Conservation (phyloP, 2,329 filamentous ascomycete species). For the Venturiaceae sp. region DNA sequence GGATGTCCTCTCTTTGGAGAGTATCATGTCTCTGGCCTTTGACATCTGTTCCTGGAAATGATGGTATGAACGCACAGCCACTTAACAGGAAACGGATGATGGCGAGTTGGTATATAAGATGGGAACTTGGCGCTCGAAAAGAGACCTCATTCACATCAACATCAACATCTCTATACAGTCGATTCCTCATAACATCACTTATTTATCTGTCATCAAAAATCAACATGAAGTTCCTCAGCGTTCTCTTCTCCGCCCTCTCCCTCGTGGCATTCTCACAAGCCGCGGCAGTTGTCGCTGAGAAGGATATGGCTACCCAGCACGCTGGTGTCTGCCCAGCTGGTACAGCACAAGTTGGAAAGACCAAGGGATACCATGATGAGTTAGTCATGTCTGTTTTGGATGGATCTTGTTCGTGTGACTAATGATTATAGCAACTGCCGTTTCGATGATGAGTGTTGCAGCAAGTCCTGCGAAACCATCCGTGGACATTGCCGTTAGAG, state of each 20-base stretch:
- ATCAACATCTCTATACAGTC: no score
- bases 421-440: not conserved
- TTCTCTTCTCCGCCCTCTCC: not conserved
- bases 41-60: not conserved
- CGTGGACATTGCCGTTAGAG: not conserved
- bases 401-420: not conserved
- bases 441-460: not conserved
- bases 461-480: not conserved
- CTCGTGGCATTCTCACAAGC: not conserved
- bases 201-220: not conserved
- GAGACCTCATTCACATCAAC: no score
- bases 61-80: not conserved
- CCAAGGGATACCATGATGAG: not conserved
- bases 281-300: not conserved
- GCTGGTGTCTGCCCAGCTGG: not conserved
- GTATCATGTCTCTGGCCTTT: no score
- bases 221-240: not conserved
- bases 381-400: not conserved
- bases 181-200: not conserved
- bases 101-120: not conserved
- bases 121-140: not conserved
- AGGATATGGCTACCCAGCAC: not conserved
- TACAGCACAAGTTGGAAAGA: not conserved
- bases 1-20: no score
- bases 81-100: not conserved